Base-by-base conservation (phyloP, 768 basidiomycete species). In the Pleurotus salmoneostramineus region DNA sequence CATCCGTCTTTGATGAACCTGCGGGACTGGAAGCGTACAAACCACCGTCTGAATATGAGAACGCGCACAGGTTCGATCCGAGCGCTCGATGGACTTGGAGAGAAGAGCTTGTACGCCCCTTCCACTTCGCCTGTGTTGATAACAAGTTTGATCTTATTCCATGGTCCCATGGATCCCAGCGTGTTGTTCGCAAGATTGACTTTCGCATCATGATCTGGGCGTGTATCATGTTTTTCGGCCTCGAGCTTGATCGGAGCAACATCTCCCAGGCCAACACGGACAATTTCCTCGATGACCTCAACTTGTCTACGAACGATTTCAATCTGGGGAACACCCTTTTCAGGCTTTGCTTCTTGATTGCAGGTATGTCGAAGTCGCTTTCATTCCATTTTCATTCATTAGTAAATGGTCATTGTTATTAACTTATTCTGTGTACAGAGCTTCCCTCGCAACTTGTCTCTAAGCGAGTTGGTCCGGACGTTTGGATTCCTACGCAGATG, bases 21-120 rank as follows among this genome's bases (percentile, higher is more conserved):
- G 61, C 62, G 3, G 75, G 77, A 1, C 65, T 81, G 2, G 76
- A 83, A 63, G 67, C 70, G 3, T 85, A 84, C 66, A 72, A 76
- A 0, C 84, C 84, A 2, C 80, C 80, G 6, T 68, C 77, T 4
- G 61, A 70, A 55, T 87, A 83, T 57, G 85, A 88, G 69, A 87
- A 86, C 62, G 63, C 77, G 4, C 83, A 83, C 61, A 77, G 85
- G 1, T 88, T 91, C 63, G 83, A 89, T 64, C 82, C 84, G 1
- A 50, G 68, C 11, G 86, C 85, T 15, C 78, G 87, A 6, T 89
- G 88, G 87, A 88, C 87, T 6, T 87, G 82, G 80, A 66, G 83
- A 44, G 86, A 89, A 68, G 87, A 89, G 69, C 74, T 74, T 68
- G 80, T 81, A 56, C 55, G 75, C 21, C 21, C 21, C 21, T 27